Conservation (phyloP, 345 rosid genomes). For the Aquilaria yunnanensis region DNA sequence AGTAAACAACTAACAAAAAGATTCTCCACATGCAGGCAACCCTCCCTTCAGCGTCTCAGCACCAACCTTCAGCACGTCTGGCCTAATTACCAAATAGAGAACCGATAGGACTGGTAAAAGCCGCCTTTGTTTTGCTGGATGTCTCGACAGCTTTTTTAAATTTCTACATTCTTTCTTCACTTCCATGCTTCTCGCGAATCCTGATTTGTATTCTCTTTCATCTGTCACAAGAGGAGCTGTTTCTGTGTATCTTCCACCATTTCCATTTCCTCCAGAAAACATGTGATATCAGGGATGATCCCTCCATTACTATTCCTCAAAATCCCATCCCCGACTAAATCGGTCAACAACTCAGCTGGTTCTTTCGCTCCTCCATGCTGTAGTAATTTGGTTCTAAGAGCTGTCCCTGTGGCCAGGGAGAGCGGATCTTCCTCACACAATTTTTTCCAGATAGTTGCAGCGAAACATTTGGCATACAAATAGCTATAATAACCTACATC, state of each 20-base stretch:
- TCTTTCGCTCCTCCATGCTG: constrained; percentile 92
- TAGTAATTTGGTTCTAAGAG: constrained; percentile 60
- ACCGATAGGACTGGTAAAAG: no score
- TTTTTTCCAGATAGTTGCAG: constrained; percentile 85
- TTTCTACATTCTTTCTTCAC: no score
- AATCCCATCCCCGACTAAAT: constrained; percentile 62
- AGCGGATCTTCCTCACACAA: constrained; percentile 82
- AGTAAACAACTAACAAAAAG: no score
- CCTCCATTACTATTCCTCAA: constrained; percentile 41
- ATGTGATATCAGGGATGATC: constrained; percentile 55
- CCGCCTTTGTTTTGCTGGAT: no score
- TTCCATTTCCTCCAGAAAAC: constrained; percentile 50
- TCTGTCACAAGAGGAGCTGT: not conserved
- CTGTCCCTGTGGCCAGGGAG: constrained; percentile 56
- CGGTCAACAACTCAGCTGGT: constrained; percentile 57
- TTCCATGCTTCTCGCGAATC: no score
- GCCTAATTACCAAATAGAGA: no score
- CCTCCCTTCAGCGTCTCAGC: no score
- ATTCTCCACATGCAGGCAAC: no score
- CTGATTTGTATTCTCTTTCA: no score
- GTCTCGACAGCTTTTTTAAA: no score
- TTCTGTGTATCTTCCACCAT: constrained; percentile 7
- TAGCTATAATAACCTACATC: constrained; percentile 74
- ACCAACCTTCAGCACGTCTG: no score
- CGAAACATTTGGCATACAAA: constrained; percentile 79